phyloP scores from a whole-genome alignment of 164 flowering plant genomes.

The Tinospora cordifolia region DNA sequence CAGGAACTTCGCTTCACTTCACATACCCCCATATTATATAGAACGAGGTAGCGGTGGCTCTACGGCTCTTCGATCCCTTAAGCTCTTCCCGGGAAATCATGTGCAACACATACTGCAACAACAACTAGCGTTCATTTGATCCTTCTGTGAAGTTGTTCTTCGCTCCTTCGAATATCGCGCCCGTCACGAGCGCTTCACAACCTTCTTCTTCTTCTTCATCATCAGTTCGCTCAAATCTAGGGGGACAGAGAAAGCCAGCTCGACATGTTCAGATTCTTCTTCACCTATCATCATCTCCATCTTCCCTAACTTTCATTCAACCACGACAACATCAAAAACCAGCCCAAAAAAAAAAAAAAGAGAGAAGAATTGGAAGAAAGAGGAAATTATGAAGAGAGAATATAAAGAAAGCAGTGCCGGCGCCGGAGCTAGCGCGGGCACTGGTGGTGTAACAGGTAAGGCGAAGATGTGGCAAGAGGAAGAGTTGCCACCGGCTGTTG shows the following conservation, averaged over 20 bases:
- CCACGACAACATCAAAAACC: no score
- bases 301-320: neutral
- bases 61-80: neutral
- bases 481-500: no score
- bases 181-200: conserved; percentile 21
- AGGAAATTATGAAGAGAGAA: conserved; percentile 26
- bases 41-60: neutral
- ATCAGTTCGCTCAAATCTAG: no score
- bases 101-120: neutral
- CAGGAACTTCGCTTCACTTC: neutral
- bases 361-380: no score
- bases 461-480: conserved; percentile 37
- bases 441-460: conserved; percentile 19
- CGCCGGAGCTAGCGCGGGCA: neutral
- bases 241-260: neutral
- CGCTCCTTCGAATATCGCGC: conserved; percentile 18
- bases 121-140: no score
- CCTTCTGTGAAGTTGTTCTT: neutral
- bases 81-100: neutral
- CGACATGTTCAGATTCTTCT: conserved; percentile 10
- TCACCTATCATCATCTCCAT: conserved; percentile 3
- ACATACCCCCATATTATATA: neutral
- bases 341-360: no score
- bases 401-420: conserved; percentile 6
- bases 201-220: neutral